A percentile compares a stretch with the other conserved stretches of the same genome.
Conservation (phyloP, 202 grass and related monocot species). For the Schoenoplectus triqueter region DNA sequence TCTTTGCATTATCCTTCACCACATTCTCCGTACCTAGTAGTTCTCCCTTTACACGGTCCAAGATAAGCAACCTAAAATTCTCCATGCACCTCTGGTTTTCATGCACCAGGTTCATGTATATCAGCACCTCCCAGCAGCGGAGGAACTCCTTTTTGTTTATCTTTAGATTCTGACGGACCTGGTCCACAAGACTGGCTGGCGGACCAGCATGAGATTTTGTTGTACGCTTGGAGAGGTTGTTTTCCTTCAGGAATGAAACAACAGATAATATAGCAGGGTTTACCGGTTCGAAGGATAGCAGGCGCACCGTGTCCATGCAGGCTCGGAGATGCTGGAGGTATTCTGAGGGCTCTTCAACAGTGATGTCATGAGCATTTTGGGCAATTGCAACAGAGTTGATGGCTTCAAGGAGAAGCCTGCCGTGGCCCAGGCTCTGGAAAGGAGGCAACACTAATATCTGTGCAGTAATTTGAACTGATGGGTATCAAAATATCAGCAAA, state of each 20-base stretch:
- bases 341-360: conserved; percentile 86
- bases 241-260: conserved; percentile 58
- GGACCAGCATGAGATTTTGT: conserved; percentile 51
- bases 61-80: conserved; percentile 80
- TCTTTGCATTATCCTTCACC: conserved; percentile 54
- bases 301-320: conserved; percentile 74
- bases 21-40: conserved; percentile 54
- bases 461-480: conserved; percentile 30
- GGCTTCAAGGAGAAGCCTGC: conserved; percentile 71
- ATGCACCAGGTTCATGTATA: conserved; percentile 71
- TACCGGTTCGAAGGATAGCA: conserved; percentile 64
- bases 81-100: conserved; percentile 55
- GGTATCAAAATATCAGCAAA: conserved; percentile 34
- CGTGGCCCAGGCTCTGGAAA: conserved; percentile 82
- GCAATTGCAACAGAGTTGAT: conserved; percentile 76
- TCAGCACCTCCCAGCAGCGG: conserved; percentile 81
- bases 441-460: conserved; percentile 91
- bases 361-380: conserved; percentile 80
- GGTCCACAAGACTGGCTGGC: conserved; percentile 49
- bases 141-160: conserved; percentile 92
- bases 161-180: conserved; percentile 66
- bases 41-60: conserved; percentile 65
- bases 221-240: conserved; percentile 68
- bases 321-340: conserved; percentile 87
- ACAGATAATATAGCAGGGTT: conserved; percentile 50